Evolutionary conservation across 306 rosid genomes (phyloP).

Genomic region (Lathyrus sativus): DNA sequence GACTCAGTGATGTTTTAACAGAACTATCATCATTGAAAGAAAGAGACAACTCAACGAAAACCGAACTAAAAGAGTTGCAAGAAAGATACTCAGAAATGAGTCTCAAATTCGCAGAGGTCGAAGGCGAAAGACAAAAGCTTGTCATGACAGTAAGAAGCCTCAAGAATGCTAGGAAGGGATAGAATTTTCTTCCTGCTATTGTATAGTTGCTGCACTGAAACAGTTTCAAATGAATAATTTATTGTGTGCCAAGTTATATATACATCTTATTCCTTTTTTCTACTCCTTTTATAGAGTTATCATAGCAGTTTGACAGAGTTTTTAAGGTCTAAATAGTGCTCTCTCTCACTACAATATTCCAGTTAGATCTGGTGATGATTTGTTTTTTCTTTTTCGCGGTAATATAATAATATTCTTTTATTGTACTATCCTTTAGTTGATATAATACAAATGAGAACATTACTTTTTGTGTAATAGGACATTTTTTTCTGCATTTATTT

Average conservation of each 20-base stretch:
- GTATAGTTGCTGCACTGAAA: constrained; percentile 47
- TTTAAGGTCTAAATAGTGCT: constrained; percentile 33
- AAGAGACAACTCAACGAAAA: constrained; percentile 69
- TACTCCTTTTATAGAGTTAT: constrained; percentile 27
- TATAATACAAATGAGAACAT: constrained; percentile 30
- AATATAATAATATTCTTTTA: constrained; percentile 48
- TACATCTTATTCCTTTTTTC: constrained; percentile 16
- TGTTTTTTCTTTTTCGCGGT: constrained; percentile 28
- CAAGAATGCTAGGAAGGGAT: constrained; percentile 63
- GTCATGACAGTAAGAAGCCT: constrained; percentile 87
- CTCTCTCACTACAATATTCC: constrained; percentile 37
- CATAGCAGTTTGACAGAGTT: constrained; percentile 26
- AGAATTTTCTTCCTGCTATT: constrained; percentile 37
- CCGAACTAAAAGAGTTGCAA: constrained; percentile 85
- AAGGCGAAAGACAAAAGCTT: constrained; percentile 97
- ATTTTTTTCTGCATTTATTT: not conserved
- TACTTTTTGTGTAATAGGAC: constrained; percentile 1
- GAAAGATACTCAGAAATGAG: constrained; percentile 97
- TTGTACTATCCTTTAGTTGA: constrained; percentile 33
- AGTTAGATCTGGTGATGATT: constrained; percentile 37
- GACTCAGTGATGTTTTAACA: constrained; percentile 37
- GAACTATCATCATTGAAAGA: constrained; percentile 60
- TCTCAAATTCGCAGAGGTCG: constrained; percentile 96
- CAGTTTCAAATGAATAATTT: constrained; percentile 54
- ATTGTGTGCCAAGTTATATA: constrained; percentile 45